Percentiles rank a stretch among this genome's conserved stretches.
Conservation (phyloP, 2,329 filamentous ascomycete species). For the Botrytis aclada region DNA sequence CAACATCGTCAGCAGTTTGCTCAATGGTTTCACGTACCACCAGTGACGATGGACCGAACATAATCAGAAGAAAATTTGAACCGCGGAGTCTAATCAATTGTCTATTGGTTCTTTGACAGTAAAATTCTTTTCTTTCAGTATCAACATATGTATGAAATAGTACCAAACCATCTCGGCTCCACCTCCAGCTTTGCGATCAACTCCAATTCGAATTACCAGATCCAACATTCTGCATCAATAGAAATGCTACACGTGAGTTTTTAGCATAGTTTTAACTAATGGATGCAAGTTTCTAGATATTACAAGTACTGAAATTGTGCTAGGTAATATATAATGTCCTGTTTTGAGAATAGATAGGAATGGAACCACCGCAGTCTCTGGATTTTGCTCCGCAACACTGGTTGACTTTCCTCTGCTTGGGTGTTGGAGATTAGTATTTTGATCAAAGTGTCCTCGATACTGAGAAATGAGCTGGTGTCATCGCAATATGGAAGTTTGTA, state of each 20-base stretch:
- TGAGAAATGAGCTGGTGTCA: neutral
- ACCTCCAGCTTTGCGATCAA: neutral
- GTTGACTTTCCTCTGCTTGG: neutral
- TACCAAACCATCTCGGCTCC: neutral
- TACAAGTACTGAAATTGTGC: accelerated
- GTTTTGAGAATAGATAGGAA: neutral
- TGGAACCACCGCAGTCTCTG: accelerated
- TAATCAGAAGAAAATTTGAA: neutral
- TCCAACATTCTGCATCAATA: accelerated
- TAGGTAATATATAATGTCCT: accelerated
- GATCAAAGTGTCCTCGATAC: neutral
- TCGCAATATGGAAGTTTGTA: neutral
- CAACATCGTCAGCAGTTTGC: neutral
- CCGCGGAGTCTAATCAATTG: neutral
- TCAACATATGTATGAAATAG: accelerated
- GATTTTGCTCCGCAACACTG: accelerated
- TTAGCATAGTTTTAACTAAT: accelerated
- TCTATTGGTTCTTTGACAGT: neutral
- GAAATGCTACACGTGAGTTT: neutral
- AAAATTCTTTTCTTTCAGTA: neutral
- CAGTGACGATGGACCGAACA: neutral
- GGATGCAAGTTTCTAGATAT: neutral
- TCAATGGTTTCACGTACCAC: neutral
- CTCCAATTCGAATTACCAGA: neutral
- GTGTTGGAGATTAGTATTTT: too few species aligned